Evolutionary conservation across 2,329 filamentous ascomycete genomes (phyloP).

Genomic region (Furcasterigmium sp.): DNA sequence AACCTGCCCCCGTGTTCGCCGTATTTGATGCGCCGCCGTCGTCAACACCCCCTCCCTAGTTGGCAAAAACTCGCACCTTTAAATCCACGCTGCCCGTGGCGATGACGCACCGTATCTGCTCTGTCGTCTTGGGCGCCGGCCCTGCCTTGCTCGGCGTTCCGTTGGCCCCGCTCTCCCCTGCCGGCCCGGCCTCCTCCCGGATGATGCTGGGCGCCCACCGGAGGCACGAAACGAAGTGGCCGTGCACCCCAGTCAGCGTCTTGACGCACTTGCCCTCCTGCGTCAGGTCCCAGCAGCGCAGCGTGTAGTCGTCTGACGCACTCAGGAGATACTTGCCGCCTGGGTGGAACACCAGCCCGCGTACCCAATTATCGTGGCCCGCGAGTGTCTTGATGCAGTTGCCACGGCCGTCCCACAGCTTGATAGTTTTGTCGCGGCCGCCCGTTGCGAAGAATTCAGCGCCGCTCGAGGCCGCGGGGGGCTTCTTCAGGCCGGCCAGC

Average conservation of each 20-base stretch:
- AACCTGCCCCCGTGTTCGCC: too few relatives aligned
- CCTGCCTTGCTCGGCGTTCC: constrained; percentile 42
- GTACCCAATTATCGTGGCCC: constrained; percentile 94
- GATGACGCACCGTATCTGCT: constrained; percentile 75
- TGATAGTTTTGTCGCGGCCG: constrained; percentile 84
- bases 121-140: constrained; percentile 26
- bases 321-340: constrained; percentile 86
- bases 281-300: constrained; percentile 88
- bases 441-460: constrained; percentile 90
- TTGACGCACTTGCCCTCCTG: constrained; percentile 91
- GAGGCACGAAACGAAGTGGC: constrained; percentile 80
- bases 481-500: constrained; percentile 77
- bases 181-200: constrained; percentile 47
- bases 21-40: too few relatives aligned
- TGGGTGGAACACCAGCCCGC: constrained; percentile 81
- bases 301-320: constrained; percentile 82
- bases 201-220: constrained; percentile 78
- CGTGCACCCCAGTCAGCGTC: constrained; percentile 69
- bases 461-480: constrained; percentile 66
- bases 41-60: constrained; percentile 20
- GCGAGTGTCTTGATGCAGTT: constrained; percentile 77
- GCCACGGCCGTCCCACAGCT: constrained; percentile 81
- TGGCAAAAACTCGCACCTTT: constrained; percentile 74
- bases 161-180: constrained; percentile 36
- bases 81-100: constrained; percentile 83